These are phyloP conservation scores for Lactifluus volemus DNA, from an alignment of 768 basidiomycete species.

Conservation along the genomic window DNA sequence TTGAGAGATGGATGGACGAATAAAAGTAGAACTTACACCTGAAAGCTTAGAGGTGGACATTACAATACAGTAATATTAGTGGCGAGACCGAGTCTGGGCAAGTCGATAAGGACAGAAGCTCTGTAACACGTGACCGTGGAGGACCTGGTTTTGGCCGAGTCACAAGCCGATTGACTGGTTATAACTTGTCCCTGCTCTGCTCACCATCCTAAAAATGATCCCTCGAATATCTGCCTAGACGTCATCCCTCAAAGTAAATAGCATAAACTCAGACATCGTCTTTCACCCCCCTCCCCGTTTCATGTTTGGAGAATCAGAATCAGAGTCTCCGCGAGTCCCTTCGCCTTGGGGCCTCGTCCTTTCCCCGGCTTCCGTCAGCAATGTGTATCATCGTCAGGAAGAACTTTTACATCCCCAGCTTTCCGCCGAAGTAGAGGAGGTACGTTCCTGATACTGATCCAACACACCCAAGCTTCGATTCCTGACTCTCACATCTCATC, in stretches of 20 bases:
- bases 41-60: slow-evolving; percentile 13
- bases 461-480: too few species aligned
- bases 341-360: slow-evolving; percentile 79
- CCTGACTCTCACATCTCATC: too few species aligned
- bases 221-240: slow-evolving; percentile 43
- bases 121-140: slow-evolving; percentile 11
- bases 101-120: too few species aligned
- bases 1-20: neutral
- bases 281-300: neutral
- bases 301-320: slow-evolving; percentile 84
- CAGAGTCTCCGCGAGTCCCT: slow-evolving; percentile 69
- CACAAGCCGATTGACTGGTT: neutral
- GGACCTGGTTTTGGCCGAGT: neutral
- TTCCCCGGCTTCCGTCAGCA: slow-evolving; percentile 33
- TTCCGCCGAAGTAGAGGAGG: slow-evolving; percentile 67
- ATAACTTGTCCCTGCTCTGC: too few species aligned
- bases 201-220: slow-evolving; percentile 31
- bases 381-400: slow-evolving; percentile 24
- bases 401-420: slow-evolving; percentile 46
- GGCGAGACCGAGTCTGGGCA: too few species aligned
- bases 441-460: slow-evolving; percentile 18
- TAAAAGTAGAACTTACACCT: slow-evolving; percentile 4
- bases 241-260: slow-evolving; percentile 2
- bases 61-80: too few species aligned
- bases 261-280: neutral